Conservation (phyloP, 2,329 filamentous ascomycete genomes). For the Fusarium acutatum region DNA sequence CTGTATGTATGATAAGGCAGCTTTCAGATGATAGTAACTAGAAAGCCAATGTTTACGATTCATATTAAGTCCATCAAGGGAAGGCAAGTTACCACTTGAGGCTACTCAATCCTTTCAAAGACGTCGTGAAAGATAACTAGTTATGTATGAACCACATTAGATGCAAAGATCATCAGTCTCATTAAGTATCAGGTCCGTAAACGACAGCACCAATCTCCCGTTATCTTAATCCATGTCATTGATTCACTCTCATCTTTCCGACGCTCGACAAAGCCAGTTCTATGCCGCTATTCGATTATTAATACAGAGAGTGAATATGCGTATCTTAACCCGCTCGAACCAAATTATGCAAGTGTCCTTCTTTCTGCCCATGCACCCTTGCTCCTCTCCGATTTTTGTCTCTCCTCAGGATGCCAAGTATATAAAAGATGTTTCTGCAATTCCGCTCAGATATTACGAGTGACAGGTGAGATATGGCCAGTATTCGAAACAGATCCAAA, state of each 20-base stretch:
- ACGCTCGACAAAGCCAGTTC: slow-evolving; percentile 17
- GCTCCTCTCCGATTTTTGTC: background rate
- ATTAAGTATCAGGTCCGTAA: slow-evolving; percentile 21
- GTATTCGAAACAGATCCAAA: background rate
- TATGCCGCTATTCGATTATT: slow-evolving; percentile 29
- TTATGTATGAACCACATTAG: background rate
- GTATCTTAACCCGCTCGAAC: slow-evolving; percentile 11
- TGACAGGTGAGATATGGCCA: background rate
- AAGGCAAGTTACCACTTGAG: background rate
- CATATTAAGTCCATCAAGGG: background rate
- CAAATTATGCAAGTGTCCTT: slow-evolving; percentile 13
- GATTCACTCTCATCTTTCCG: slow-evolving; percentile 2
- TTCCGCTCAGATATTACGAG: slow-evolving; percentile 14
- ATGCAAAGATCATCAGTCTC: slow-evolving; percentile 37
- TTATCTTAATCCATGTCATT: slow-evolving; percentile 5
- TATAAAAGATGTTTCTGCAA: background rate
- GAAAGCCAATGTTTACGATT: background rate
- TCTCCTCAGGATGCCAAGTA: slow-evolving; percentile 16
- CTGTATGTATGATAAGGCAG: slow-evolving; percentile 38
- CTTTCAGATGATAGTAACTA: background rate
- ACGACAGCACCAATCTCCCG: slow-evolving; percentile 21
- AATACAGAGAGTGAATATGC: slow-evolving; percentile 25
- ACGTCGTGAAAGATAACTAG: background rate
- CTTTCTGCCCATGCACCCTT: background rate
- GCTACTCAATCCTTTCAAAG: no score